phyloP scores from a whole-genome alignment of 129 eudicot genomes.

The Ambrosia artemisiifolia region DNA sequence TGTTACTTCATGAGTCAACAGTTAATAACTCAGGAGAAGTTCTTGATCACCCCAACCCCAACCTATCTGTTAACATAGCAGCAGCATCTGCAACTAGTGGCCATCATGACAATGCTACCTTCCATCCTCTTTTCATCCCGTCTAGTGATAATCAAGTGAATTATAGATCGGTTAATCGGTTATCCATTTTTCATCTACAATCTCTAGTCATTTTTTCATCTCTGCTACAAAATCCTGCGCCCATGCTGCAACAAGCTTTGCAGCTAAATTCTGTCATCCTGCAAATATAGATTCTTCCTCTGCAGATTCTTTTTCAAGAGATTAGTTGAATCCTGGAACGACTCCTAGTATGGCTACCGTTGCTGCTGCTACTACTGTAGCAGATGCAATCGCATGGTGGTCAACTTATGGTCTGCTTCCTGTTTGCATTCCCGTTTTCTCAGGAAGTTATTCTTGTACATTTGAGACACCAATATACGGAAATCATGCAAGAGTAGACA shows the following conservation, averaged over 20 bases:
- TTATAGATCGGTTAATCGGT: conserved; percentile 47
- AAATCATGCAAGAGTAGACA: conserved; percentile 37
- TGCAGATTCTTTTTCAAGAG: conserved; percentile 37
- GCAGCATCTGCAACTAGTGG: conserved; percentile 39
- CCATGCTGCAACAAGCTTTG: conserved; percentile 93
- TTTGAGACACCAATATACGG: conserved; percentile 21
- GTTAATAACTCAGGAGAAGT: conserved; percentile 39
- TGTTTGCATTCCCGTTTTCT: conserved; percentile 52
- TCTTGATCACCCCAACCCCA: conserved; percentile 33
- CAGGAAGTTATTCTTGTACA: conserved; percentile 39
- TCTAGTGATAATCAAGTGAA: conserved; percentile 46
- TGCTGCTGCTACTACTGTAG: conserved; percentile 93
- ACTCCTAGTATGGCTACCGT: conserved; percentile 73
- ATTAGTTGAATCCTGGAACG: conserved; percentile 25
- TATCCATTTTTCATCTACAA: conserved; percentile 58
- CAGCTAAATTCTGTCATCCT: conserved; percentile 66
- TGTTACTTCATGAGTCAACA: conserved; percentile 40
- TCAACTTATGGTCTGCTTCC: conserved; percentile 87
- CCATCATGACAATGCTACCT: conserved; percentile 39
- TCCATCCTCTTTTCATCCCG: conserved; percentile 61
- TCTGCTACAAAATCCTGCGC: conserved; percentile 91
- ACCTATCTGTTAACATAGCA: conserved; percentile 37
- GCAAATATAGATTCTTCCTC: conserved; percentile 50
- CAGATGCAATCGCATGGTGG: conserved; percentile 99
- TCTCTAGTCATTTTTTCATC: conserved; percentile 74